Evolutionary conservation across 2,329 filamentous ascomycete species (phyloP).

Genomic region (Botrytis medusae): DNA sequence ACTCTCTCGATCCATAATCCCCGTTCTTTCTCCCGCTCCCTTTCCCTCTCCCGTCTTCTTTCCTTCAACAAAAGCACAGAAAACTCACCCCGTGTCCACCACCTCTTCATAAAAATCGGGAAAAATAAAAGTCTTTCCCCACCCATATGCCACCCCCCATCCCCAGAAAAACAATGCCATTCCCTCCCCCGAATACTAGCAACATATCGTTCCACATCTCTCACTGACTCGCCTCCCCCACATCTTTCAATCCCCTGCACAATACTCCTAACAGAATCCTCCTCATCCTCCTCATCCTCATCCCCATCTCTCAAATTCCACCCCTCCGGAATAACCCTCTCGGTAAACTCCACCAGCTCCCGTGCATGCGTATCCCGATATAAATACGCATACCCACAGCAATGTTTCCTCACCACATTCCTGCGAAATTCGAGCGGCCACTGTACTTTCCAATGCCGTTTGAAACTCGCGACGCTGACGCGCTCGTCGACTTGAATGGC

Average conservation of each 20-base stretch:
- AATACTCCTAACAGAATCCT: neutral
- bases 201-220: neutral
- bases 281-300: fast-evolving
- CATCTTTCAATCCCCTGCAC: neutral
- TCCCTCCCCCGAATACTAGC: neutral
- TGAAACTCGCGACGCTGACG: neutral
- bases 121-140: neutral
- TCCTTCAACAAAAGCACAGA: neutral
- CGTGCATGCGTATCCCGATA: neutral
- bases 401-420: neutral
- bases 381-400: neutral
- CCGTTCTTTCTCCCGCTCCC: neutral
- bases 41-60: neutral
- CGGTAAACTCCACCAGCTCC: neutral
- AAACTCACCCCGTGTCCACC: neutral
- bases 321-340: neutral
- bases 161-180: neutral
- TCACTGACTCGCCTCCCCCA: neutral
- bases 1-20: neutral
- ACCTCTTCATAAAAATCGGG: neutral
- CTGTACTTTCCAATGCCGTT: neutral
- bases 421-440: neutral
- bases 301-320: neutral
- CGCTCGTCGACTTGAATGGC: neutral
- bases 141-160: too few relatives aligned